Percentiles rank a stretch among this genome's conserved stretches.
Evolutionary conservation across 768 basidiomycete species (phyloP).

Genomic region (Panus rudis): DNA sequence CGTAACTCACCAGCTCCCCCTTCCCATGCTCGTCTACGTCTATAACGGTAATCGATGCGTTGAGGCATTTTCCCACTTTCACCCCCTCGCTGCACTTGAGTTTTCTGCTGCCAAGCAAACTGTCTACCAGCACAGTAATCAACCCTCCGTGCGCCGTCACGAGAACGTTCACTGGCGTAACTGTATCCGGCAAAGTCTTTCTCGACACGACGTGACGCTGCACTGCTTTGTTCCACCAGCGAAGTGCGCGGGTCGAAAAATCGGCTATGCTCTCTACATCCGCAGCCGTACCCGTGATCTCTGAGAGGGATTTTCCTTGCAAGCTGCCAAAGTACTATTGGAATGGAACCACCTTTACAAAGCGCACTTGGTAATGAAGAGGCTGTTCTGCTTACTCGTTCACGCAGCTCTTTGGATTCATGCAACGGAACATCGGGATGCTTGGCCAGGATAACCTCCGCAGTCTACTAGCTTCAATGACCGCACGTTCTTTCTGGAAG

Average conservation of each 20-base stretch:
- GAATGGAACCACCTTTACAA: neutral
- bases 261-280: conserved; percentile 30
- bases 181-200: neutral
- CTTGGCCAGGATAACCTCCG: conserved; percentile 49
- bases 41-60: conserved; percentile 52
- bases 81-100: conserved; percentile 29
- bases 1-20: conserved; percentile 45
- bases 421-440: conserved; percentile 42
- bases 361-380: neutral
- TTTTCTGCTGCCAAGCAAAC: conserved; percentile 36
- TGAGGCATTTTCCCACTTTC: conserved; percentile 33
- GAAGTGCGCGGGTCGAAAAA: conserved; percentile 42
- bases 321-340: conserved; percentile 57
- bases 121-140: conserved; percentile 46
- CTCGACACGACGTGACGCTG: conserved; percentile 19
- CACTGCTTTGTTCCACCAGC: conserved; percentile 57
- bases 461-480: conserved; percentile 42
- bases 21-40: conserved; percentile 37
- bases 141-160: conserved; percentile 63
- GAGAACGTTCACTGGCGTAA: conserved; percentile 37
- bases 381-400: conserved; percentile 44
- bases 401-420: conserved; percentile 45
- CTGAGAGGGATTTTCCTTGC: conserved; percentile 38
- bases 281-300: conserved; percentile 11
- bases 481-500: neutral